A percentile compares a stretch with the other conserved stretches of the same genome.
Evolutionary conservation across 1,139 yeast genomes (phyloP).

Genomic region (Protomyces inouyei): DNA sequence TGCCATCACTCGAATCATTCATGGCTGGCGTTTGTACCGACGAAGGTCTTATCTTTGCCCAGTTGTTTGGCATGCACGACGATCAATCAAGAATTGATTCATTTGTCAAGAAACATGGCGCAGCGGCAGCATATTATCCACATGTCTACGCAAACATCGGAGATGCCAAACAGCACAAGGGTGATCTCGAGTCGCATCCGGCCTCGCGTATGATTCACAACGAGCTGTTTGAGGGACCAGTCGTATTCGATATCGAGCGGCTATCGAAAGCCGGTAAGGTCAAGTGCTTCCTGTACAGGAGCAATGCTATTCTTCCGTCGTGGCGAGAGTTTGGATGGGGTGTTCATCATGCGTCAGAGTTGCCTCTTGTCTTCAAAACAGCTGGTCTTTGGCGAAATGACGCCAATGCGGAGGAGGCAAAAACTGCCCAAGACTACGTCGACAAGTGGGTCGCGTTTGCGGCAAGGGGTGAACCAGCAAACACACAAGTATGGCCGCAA

Average conservation of each 20-base stretch:
- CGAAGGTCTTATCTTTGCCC: slow-evolving; percentile 17
- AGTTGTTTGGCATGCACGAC: slow-evolving; percentile 18
- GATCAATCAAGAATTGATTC: slow-evolving; percentile 1
- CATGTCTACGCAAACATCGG: slow-evolving; percentile 6
- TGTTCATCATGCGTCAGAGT: slow-evolving; percentile 13
- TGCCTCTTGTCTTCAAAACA: slow-evolving; percentile 17
- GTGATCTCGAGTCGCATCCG: slow-evolving; percentile 4
- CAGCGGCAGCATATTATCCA: neutral
- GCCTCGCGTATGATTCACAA: slow-evolving; percentile 17
- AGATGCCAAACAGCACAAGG: slow-evolving; percentile 5
- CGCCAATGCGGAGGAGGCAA: neutral
- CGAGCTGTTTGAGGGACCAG: slow-evolving; percentile 23
- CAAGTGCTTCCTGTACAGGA: slow-evolving; percentile 8
- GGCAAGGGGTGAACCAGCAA: slow-evolving; percentile 5
- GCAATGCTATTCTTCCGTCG: slow-evolving; percentile 12
- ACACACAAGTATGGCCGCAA: neutral
- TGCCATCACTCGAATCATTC: slow-evolving; percentile 6
- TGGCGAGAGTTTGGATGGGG: slow-evolving; percentile 11
- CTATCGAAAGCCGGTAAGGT: slow-evolving; percentile 4
- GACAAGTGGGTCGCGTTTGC: slow-evolving; percentile 22
- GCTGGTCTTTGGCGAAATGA: slow-evolving; percentile 12
- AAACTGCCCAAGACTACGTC: slow-evolving; percentile 8
- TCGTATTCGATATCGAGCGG: slow-evolving; percentile 6
- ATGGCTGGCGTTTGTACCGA: slow-evolving; percentile 12
- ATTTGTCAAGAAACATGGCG: slow-evolving; percentile 13